A percentile compares a stretch with the other conserved stretches of the same genome.
phyloP scores from a whole-genome alignment of 1,284 basidiomycete species.

The Trichosporon ovoides region DNA sequence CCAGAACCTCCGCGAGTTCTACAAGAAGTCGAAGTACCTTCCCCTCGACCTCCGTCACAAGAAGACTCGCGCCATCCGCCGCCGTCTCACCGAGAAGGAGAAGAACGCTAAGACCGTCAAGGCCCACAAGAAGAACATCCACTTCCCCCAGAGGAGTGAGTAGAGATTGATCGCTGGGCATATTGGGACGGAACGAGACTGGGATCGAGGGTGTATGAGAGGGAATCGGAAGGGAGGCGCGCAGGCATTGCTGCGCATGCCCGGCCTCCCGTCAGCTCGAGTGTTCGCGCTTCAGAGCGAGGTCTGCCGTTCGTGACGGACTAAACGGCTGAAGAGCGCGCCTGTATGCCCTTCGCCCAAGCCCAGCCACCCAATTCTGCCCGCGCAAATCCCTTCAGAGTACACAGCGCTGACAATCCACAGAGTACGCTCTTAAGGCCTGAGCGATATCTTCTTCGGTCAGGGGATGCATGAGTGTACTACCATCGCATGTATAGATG shows the following conservation, averaged over 20 bases:
- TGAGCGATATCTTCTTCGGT: constrained; percentile 23
- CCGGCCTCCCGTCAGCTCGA: too few relatives aligned
- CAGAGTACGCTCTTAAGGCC: constrained; percentile 49
- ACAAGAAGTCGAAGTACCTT: constrained; percentile 84
- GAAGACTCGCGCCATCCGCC: constrained; percentile 97
- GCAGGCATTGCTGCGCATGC: too few relatives aligned
- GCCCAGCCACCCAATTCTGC: too few relatives aligned
- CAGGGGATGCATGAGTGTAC: constrained; percentile 35
- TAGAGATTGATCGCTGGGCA: neutral
- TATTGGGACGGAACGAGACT: too few relatives aligned
- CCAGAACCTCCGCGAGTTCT: constrained; percentile 93
- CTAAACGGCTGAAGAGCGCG: too few relatives aligned
- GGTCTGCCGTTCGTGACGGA: neutral
- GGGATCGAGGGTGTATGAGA: too few relatives aligned
- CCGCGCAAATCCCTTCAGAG: too few relatives aligned
- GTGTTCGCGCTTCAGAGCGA: too few relatives aligned
- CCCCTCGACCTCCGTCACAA: constrained; percentile 97
- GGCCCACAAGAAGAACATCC: constrained; percentile 86
- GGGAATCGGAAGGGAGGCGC: too few relatives aligned
- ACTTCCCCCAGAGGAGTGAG: constrained; percentile 67
- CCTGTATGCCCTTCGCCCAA: too few relatives aligned
- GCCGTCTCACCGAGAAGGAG: constrained; percentile 88
- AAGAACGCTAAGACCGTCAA: constrained; percentile 74
- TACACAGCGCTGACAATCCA: neutral
- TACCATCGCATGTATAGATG: constrained; percentile 20